Evolutionary conservation across 257 asterid species (phyloP).

Genomic region (Galeopsis tetrahit): DNA sequence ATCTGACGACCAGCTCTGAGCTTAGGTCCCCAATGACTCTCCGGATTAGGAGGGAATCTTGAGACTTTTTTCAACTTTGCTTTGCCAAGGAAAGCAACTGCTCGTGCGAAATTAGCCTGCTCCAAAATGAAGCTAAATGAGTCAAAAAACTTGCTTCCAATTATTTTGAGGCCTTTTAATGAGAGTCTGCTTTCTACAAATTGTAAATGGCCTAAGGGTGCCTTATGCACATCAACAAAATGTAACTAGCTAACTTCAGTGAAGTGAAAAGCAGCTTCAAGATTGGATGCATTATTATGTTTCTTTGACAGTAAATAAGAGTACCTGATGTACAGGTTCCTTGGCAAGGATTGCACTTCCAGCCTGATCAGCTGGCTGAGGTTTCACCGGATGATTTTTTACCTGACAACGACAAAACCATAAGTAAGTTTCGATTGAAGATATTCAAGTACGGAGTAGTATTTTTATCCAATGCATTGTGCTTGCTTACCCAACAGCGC

Average conservation of each 20-base stretch:
- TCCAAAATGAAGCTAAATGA: neutral
- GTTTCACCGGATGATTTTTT: slow-evolving; percentile 88
- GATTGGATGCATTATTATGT: neutral
- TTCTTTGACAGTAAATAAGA: neutral
- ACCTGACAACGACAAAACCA: slow-evolving; percentile 50
- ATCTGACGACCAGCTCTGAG: slow-evolving; percentile 96
- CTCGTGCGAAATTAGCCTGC: slow-evolving; percentile 95
- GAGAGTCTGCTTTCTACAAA: neutral
- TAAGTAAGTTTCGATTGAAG: slow-evolving; percentile 12
- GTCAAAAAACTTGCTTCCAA: neutral
- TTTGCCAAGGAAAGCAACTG: slow-evolving; percentile 88
- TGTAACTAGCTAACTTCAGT: neutral
- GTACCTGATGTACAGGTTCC: slow-evolving; percentile 86
- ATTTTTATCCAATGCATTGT: neutral
- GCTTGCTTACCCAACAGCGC: slow-evolving; percentile 97
- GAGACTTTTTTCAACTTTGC: slow-evolving; percentile 96
- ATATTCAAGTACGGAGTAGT: neutral
- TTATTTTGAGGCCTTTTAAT: neutral
- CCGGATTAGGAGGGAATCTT: slow-evolving; percentile 92
- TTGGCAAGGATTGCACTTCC: slow-evolving; percentile 87
- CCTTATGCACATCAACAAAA: neutral
- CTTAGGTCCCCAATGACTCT: slow-evolving; percentile 98
- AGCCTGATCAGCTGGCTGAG: slow-evolving; percentile 81
- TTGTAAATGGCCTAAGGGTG: neutral
- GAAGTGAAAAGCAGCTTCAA: neutral